Base-by-base conservation (phyloP, 768 basidiomycete genomes). In the Sutorius australiensis region DNA sequence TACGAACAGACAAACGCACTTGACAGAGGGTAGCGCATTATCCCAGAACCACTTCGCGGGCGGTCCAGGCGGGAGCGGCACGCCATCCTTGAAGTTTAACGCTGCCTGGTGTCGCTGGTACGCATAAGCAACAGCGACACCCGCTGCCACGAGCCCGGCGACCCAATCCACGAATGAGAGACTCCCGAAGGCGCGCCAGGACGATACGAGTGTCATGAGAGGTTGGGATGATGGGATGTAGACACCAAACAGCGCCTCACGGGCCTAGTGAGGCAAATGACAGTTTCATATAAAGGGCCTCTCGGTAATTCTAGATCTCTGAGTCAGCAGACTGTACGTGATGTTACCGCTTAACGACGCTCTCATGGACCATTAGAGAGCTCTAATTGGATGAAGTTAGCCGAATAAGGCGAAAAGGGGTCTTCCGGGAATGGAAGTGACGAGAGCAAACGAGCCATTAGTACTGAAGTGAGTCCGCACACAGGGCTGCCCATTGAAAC, bases 51-150 rank as follows among this genome's bases (percentile, higher is more conserved):
- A 64, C 14, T 30, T 40, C 1, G 64, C 52, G 2, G 66, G 66
- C 0, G 66, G 66, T 0, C 66, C 66, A 14, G 66, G 66, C 2
- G 64, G 66, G 8, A 67, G 57, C 10, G 61, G 59, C 17, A 59
- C 11, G 8, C 48, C 48, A 30, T 56, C 44, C 48, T 45, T 54
- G 19, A n/a, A 44, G 39, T 32, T 39, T 1, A 47, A 14, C 7
- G 47, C 31, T n/a, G 8, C 30, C 19, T 38, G 46, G 16, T 16
- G 24, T 11, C 30, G 39, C 19, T 42, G 53, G 47, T 58, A 59
- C 6, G 61, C 9, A 3, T 54, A 17, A 21, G 36, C 27, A 1
- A 46, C 19, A 24, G 39, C 8, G 1, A 14, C 19, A 5, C 24
- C 44, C 1, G 33, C 17, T 7, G n/a, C 42, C 8, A 38, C 51